A percentile compares a stretch with the other conserved stretches of the same genome.
phyloP scores from a whole-genome alignment of 768 basidiomycete species.

The Inosperma sp. region DNA sequence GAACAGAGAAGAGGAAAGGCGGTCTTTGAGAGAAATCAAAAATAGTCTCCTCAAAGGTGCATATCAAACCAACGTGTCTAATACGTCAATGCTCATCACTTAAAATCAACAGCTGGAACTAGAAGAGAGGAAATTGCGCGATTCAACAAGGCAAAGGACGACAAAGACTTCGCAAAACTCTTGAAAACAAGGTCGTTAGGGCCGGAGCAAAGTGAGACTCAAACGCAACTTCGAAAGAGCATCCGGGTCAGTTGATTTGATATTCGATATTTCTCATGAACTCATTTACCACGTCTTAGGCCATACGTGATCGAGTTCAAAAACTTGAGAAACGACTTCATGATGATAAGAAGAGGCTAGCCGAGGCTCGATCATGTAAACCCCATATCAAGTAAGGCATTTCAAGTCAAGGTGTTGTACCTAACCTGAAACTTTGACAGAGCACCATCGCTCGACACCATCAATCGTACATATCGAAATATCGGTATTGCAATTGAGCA shows the following conservation, averaged over 20 bases:
- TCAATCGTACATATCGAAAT: constrained; percentile 81
- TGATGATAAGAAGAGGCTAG: constrained; percentile 63
- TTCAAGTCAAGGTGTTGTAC: background rate
- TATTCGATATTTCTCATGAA: constrained; percentile 2
- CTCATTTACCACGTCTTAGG: constrained; percentile 35
- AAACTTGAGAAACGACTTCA: constrained; percentile 76
- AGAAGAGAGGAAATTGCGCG: constrained; percentile 79
- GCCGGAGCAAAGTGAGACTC: constrained; percentile 84
- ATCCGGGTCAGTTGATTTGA: constrained; percentile 51
- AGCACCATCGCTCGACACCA: constrained; percentile 78
- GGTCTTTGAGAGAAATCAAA: constrained; percentile 51
- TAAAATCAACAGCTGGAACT: constrained; percentile 55
- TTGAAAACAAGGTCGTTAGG: constrained; percentile 72
- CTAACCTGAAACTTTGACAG: constrained; percentile 35
- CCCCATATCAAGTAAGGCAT: constrained; percentile 54
- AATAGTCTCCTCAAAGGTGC: constrained; percentile 65
- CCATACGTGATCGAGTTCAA: constrained; percentile 66
- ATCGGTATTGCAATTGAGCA: constrained; percentile 70
- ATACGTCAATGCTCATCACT: background rate
- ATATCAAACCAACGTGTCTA: constrained; percentile 14
- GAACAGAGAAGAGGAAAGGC: constrained; percentile 36
- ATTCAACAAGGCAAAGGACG: constrained; percentile 72
- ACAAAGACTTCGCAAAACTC: constrained; percentile 75
- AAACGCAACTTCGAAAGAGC: constrained; percentile 65
- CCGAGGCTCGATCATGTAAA: constrained; percentile 56